These are phyloP conservation scores for Colletotrichum paranaense DNA, from an alignment of 2,329 filamentous ascomycete species.

Conservation along the genomic window DNA sequence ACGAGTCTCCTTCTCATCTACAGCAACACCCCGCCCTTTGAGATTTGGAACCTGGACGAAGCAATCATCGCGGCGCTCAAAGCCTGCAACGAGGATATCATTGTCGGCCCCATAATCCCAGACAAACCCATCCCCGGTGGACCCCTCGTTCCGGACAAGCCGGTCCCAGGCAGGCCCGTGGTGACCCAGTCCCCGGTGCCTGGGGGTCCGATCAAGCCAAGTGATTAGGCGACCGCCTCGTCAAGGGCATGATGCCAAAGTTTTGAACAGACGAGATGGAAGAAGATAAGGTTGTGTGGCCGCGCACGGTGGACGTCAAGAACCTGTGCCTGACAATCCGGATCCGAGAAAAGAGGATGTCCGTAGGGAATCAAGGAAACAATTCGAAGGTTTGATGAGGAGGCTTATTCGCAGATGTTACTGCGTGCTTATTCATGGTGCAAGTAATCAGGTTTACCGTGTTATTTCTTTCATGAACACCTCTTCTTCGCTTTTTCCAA, in stretches of 20 bases:
- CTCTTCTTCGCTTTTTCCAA: constrained; percentile 27
- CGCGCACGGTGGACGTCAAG: background rate
- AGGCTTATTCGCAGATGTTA: background rate
- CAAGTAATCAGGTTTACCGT: constrained; percentile 31
- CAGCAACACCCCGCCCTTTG: constrained; percentile 26
- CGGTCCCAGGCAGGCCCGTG: constrained; percentile 44
- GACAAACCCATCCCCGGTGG: constrained; percentile 44
- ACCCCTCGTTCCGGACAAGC: constrained; percentile 43
- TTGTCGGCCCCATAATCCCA: constrained; percentile 36
- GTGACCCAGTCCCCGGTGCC: constrained; percentile 32
- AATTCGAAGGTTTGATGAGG: too few species aligned
- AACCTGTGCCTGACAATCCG: background rate
- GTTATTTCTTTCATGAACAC: constrained; percentile 20
- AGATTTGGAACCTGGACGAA: constrained; percentile 36
- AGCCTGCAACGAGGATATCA: constrained; percentile 31
- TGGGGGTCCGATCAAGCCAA: constrained; percentile 30
- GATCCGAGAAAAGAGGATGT: constrained; percentile 3
- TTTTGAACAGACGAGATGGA: constrained; percentile 7
- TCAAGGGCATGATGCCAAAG: background rate
- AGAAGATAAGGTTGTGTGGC: constrained; percentile 18
- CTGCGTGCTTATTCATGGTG: background rate
- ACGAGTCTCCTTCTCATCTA: constrained; percentile 35
- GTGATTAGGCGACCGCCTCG: constrained; percentile 9
- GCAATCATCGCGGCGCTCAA: constrained; percentile 36
- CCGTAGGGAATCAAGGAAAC: too few species aligned